phyloP scores from a whole-genome alignment of 2,329 filamentous ascomycete genomes.

The Sodiomyces alkalinus region DNA sequence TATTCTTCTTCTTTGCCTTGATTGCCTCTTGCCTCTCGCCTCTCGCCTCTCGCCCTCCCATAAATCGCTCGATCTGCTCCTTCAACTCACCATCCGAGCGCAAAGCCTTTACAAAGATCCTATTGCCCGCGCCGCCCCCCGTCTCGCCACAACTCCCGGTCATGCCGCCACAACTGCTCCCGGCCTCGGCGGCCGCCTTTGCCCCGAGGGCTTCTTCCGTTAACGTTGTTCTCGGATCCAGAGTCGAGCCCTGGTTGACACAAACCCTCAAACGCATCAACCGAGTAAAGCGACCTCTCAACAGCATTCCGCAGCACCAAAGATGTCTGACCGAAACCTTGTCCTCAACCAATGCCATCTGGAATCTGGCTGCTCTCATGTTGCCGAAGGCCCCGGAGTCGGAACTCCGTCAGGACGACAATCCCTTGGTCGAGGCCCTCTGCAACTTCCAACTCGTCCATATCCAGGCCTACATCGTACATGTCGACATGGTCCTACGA shows the following conservation, averaged over 20 bases:
- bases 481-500: slow-evolving; percentile 96
- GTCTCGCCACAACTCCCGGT: slow-evolving; percentile 19
- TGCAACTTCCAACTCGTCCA: slow-evolving; percentile 90
- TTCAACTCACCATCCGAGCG: slow-evolving; percentile 2
- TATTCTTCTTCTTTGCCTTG: slow-evolving; percentile 6
- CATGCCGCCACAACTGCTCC: slow-evolving; percentile 89
- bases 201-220: slow-evolving; percentile 79
- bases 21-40: slow-evolving; percentile 4
- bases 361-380: slow-evolving; percentile 88
- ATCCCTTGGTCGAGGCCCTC: slow-evolving; percentile 71
- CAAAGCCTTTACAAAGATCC: too few relatives aligned
- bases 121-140: too few relatives aligned
- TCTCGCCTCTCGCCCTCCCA: slow-evolving; percentile 8
- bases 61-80: slow-evolving; percentile 1
- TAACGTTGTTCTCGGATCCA: slow-evolving; percentile 84
- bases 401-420: slow-evolving; percentile 66
- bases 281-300: slow-evolving; percentile 88
- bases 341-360: slow-evolving; percentile 80
- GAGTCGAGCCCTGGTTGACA: slow-evolving; percentile 92
- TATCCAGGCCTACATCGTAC: slow-evolving; percentile 93
- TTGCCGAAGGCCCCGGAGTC: slow-evolving; percentile 76
- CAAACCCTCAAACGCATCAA: slow-evolving; percentile 95
- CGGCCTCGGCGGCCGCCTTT: slow-evolving; percentile 91
- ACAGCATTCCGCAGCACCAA: slow-evolving; percentile 91
- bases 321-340: slow-evolving; percentile 90